Evolutionary conservation across 2,329 filamentous ascomycete genomes (phyloP), one percentile per base, ranked within the genome.

Genomic region (Aureobasidium vineae): DNA sequence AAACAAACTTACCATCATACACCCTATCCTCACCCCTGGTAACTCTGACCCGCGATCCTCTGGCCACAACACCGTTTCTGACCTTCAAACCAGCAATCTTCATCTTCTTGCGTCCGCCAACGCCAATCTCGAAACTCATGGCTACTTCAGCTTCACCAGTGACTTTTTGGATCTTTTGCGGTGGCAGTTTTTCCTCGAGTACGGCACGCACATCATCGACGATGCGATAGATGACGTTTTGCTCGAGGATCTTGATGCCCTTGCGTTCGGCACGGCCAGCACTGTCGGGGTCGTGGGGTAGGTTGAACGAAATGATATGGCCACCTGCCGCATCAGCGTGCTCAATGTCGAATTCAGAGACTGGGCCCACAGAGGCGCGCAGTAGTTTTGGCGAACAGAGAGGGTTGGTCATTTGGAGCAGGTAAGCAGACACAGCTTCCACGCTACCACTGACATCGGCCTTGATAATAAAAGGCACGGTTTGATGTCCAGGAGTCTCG

Each of bases 381-480:
- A 99, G 85, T 67, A 99, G 83, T 66, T 87, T 86, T 16, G 93
- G 85, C 38, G 83, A 85, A 45, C 97, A 88, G 75, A 98, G 92
- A 71, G 92, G 88, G 79, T 90, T 97, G 69, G 93, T 92, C 69
- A 97, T 83, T 67, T 89, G 86, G 68, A 87, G 81, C 67, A 99
- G 84, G 10, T 89, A 88, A 57, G 91, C 89, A 68, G 88, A 83
- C 2, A 98, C 90, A 2, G 95, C 95, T 80, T 99, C 95, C 0
- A 93, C 92, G 0, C 94, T 98, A 43, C 95, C 95, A 68, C 90
- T 90, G 21, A 98, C 95, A 73, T 99, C 95, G 64, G 89, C 93
- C 78, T 96, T 97, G 79, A 99, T 83, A 67, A 95, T 86, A 77
- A 98, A 95, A 72, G 90, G 90, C 56, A 97, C 84, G 19, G 84